Evolutionary conservation across 768 basidiomycete species (phyloP).

Genomic region (Lentinula detonsa): DNA sequence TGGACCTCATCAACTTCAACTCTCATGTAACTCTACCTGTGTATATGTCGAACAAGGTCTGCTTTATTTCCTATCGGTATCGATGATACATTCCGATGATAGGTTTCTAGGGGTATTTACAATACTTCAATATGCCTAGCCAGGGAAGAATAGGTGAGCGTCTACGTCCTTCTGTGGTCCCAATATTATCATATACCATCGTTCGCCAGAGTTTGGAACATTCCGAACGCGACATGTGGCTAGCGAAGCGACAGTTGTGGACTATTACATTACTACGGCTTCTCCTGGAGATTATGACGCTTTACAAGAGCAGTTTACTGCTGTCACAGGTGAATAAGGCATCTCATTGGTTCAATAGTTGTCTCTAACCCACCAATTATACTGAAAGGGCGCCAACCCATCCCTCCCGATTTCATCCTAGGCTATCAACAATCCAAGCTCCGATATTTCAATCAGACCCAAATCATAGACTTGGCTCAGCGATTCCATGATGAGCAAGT

Average conservation of each 20-base stretch:
- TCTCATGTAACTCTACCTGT: slow-evolving; percentile 28
- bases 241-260: slow-evolving; percentile 25
- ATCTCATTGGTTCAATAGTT: background rate
- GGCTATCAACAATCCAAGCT: slow-evolving; percentile 32
- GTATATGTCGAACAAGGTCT: slow-evolving; percentile 31
- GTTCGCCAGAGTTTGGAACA: slow-evolving; percentile 22
- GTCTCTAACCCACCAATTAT: background rate
- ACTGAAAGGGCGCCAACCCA: slow-evolving; percentile 25
- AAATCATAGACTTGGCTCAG: slow-evolving; percentile 27
- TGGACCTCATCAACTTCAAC: slow-evolving; percentile 30
- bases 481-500: slow-evolving; percentile 29
- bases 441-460: slow-evolving; percentile 29
- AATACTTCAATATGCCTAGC: slow-evolving; percentile 30
- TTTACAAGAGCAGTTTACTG: slow-evolving; percentile 28
- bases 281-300: slow-evolving; percentile 29
- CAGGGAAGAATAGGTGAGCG: slow-evolving; percentile 26
- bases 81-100: background rate
- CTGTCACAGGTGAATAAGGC: slow-evolving; percentile 21
- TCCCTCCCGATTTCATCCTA: slow-evolving; percentile 27
- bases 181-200: background rate
- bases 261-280: slow-evolving; percentile 30
- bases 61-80: background rate
- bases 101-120: slow-evolving; percentile 23
- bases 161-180: background rate
- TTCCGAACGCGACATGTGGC: slow-evolving; percentile 25